These are phyloP conservation scores for Arctostaphylos glauca DNA, from an alignment of 148 eudicot genomes.

Conservation along the genomic window DNA sequence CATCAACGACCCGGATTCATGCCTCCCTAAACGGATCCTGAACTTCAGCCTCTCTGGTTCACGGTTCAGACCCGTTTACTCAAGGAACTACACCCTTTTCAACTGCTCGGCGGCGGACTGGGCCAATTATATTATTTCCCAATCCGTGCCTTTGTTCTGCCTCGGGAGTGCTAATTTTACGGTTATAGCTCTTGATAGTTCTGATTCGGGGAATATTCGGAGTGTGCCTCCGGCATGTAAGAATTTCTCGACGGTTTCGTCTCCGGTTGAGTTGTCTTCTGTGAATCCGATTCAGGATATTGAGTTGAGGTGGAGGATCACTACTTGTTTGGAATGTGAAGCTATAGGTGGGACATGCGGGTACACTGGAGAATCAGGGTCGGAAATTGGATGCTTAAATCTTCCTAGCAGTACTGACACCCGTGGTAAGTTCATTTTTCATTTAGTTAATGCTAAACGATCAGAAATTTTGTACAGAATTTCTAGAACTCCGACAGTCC, in stretches of 20 bases:
- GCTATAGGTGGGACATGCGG: too few species aligned
- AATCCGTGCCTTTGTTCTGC: constrained; percentile 28
- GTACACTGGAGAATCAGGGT: too few species aligned
- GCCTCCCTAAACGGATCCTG: constrained; percentile 41
- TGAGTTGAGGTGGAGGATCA: constrained; percentile 43
- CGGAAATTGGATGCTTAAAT: too few species aligned
- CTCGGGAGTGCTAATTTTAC: constrained; percentile 31
- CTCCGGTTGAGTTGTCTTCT: constrained; percentile 27
- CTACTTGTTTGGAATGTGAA: too few species aligned
- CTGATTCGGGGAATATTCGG: neutral
- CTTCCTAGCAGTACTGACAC: too few species aligned
- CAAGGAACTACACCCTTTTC: constrained; percentile 25
- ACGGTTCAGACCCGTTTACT: constrained; percentile 23
- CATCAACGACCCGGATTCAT: constrained; percentile 54
- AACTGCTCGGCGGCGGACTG: constrained; percentile 39
- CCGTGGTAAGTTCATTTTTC: constrained; percentile 21
- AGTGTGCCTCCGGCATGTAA: constrained; percentile 24
- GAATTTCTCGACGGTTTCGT: constrained; percentile 21
- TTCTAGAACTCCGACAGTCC: too few species aligned
- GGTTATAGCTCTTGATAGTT: constrained; percentile 19
- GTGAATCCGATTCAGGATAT: constrained; percentile 30
- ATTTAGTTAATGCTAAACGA: too few species aligned
- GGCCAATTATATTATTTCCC: neutral
- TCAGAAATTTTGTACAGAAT: too few species aligned
- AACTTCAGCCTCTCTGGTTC: constrained; percentile 21